Base-by-base conservation (phyloP, 352 stramenopile genomes). In the Globisporangium parvum region DNA sequence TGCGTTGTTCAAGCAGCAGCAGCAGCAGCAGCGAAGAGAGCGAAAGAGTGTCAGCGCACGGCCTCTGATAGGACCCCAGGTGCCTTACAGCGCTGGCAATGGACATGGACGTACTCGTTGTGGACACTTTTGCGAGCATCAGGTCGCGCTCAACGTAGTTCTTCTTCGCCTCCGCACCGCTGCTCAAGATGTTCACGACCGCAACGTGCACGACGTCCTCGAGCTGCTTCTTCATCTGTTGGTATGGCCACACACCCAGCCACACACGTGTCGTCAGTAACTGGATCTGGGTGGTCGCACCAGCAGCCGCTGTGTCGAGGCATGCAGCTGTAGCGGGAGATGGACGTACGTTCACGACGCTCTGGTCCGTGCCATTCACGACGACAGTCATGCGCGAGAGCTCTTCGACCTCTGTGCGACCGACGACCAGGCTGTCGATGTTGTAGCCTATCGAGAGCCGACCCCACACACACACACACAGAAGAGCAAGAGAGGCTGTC, bases 91-190 rank as follows among this genome's bases (percentile, higher is more conserved):
- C 1, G 10, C 31, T 37, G 31, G 6, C 1, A 5, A 37, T 10
- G 31, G 6, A 37, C n/a, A 10, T 37, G n/a, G 2, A 83, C 75
- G 66, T 71, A 90, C 80, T 69, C 53, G 65, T 69, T 26, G 84
- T 93, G 28, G 84, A 91, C 28, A 91, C 77, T 65, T 93, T 93
- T 56, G 84, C 84, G 44, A 93, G 80, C 80, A 91, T 91, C 59
- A 93, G 65, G 57, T 93, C 84, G n/a, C 84, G 75, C 70, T 93
- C 84, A 40, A 93, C 81, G 57, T 88, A 88, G 69, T 87, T 88
- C 61, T 89, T 89, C 62, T 88, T 65, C 35, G 67, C 58, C 21
- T 80, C 71, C 26, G 68, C 62, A 54, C 78, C 73, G 49, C 74
- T 85, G 63, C 77, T 91, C 55, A 93, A 66, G 57, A 93, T 91